Percentiles rank a stretch among this genome's conserved stretches.
phyloP scores from a whole-genome alignment of 2,329 filamentous ascomycete species.

The Cadophora sp. region DNA sequence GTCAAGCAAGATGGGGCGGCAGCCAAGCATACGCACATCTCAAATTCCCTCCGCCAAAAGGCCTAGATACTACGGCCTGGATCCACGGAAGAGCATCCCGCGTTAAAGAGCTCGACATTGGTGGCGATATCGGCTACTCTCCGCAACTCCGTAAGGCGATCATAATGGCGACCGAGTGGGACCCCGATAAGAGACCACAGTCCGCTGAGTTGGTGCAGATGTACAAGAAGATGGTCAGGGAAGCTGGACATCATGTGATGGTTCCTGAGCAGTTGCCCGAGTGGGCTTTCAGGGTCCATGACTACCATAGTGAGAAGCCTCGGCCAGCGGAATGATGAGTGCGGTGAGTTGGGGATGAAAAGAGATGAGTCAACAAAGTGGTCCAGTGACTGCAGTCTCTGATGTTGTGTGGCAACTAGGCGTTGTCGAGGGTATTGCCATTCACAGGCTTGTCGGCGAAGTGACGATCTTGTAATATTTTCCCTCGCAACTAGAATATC shows the following conservation, averaged over 20 bases:
- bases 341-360: too few species aligned
- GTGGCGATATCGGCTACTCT: constrained; percentile 15
- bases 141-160: constrained; percentile 24
- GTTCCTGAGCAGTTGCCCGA: constrained; percentile 24
- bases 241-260: constrained; percentile 12
- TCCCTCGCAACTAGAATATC: background rate
- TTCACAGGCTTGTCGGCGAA: background rate
- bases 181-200: constrained; percentile 20
- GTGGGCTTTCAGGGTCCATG: constrained; percentile 35
- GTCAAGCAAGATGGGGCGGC: background rate
- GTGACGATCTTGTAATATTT: background rate
- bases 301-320: constrained; percentile 29
- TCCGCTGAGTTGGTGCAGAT: constrained; percentile 18
- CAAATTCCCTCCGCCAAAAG: background rate
- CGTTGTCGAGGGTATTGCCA: background rate
- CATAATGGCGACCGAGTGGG: constrained; percentile 12
- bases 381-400: background rate
- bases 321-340: background rate
- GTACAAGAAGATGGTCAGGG: constrained; percentile 16
- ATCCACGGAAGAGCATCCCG: constrained; percentile 9
- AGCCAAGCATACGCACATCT: constrained; percentile 2
- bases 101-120: constrained; percentile 14
- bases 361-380: background rate
- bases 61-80: background rate
- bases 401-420: too few species aligned